These are phyloP conservation scores for Sechiopsis laciniata DNA, from an alignment of 306 rosid species.

Conservation along the genomic window DNA sequence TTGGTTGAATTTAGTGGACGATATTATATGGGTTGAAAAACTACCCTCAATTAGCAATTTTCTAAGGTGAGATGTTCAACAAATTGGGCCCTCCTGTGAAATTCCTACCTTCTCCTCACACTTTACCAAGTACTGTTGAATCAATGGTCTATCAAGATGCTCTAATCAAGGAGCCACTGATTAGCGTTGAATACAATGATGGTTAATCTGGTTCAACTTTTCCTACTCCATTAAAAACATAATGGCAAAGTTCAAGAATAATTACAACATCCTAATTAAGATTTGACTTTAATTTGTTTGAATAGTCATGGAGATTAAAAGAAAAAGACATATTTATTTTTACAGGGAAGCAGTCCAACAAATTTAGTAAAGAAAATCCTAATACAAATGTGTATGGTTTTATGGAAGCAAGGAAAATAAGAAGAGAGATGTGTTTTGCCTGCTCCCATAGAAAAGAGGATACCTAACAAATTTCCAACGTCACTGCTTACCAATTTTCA, in stretches of 20 bases:
- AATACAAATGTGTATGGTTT: background rate
- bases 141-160: background rate
- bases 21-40: too few relatives aligned
- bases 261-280: background rate
- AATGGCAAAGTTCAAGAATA: background rate
- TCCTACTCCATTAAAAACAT: background rate
- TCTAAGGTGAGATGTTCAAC: too few relatives aligned
- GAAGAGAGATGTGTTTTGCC: background rate
- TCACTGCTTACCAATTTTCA: background rate
- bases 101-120: background rate
- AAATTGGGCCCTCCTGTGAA: too few relatives aligned
- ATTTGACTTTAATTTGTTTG: background rate
- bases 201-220: background rate
- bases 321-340: background rate
- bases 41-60: too few relatives aligned
- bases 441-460: background rate
- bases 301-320: background rate
- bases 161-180: constrained; percentile 18
- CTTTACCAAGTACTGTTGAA: background rate
- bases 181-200: constrained; percentile 1
- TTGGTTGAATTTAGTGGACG: too few relatives aligned
- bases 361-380: background rate
- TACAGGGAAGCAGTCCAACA: background rate
- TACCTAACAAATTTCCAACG: constrained; percentile 3
- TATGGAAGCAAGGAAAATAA: background rate